phyloP scores from a whole-genome alignment of 768 basidiomycete species.

The Suillus sp. region DNA sequence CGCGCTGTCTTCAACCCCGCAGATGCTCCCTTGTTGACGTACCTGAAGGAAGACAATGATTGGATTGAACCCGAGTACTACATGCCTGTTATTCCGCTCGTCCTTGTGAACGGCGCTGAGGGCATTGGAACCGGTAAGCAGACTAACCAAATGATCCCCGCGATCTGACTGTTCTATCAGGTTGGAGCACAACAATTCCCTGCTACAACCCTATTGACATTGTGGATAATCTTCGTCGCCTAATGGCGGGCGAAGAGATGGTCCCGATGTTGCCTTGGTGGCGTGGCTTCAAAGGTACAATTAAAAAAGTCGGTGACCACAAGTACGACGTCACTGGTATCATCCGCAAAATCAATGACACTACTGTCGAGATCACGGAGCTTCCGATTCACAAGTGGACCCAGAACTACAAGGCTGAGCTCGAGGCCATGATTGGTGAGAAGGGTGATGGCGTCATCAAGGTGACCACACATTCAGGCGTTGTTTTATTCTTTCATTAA shows the following conservation, averaged over 20 bases:
- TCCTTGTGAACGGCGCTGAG: slow-evolving; percentile 92
- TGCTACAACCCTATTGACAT: slow-evolving; percentile 92
- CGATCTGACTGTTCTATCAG: slow-evolving; percentile 38
- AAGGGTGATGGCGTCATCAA: slow-evolving; percentile 84
- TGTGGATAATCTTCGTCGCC: slow-evolving; percentile 79
- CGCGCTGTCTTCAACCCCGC: slow-evolving; percentile 76
- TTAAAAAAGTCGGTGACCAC: slow-evolving; percentile 79
- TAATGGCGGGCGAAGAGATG: slow-evolving; percentile 85
- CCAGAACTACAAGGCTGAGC: slow-evolving; percentile 84
- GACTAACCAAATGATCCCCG: not conserved
- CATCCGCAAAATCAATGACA: slow-evolving; percentile 74
- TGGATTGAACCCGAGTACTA: slow-evolving; percentile 94
- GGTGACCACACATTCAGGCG: slow-evolving; percentile 41
- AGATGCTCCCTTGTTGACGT: slow-evolving; percentile 85
- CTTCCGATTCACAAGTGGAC: slow-evolving; percentile 97
- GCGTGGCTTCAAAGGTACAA: slow-evolving; percentile 90
- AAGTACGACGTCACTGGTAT: slow-evolving; percentile 83
- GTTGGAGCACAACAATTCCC: slow-evolving; percentile 94
- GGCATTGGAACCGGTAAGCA: slow-evolving; percentile 92
- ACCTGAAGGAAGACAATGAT: slow-evolving; percentile 83
- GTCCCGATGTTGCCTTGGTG: slow-evolving; percentile 95
- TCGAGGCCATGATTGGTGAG: slow-evolving; percentile 87
- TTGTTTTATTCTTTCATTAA: slow-evolving; percentile 3
- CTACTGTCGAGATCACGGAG: slow-evolving; percentile 94
- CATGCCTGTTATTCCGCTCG: slow-evolving; percentile 84